Conservation (phyloP, 1,139 yeast species). For the Diutina catenulata region DNA sequence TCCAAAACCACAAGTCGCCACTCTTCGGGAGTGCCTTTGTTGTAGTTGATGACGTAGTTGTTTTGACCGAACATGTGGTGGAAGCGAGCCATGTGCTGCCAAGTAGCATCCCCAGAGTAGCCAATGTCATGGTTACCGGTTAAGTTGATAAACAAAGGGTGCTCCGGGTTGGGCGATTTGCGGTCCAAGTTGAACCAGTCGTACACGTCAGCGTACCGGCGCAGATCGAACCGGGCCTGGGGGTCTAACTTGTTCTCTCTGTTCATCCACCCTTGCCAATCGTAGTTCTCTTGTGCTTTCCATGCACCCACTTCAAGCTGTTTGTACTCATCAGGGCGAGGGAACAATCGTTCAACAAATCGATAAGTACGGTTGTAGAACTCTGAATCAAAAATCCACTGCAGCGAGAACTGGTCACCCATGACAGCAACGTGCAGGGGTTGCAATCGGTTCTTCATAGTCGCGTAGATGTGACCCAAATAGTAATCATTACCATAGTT, state of each 20-base stretch:
- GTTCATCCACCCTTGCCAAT: conserved; percentile 40
- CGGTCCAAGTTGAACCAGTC: conserved; percentile 45
- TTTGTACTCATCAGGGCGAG: conserved; percentile 39
- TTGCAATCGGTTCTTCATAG: conserved; percentile 46
- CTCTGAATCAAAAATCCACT: conserved; percentile 87
- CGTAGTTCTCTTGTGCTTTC: conserved; percentile 34
- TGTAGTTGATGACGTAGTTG: conserved; percentile 67
- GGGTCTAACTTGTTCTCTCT: conserved; percentile 29
- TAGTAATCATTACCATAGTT: conserved; percentile 82
- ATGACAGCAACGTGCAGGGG: conserved; percentile 82
- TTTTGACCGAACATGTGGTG: conserved; percentile 66
- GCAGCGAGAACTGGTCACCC: conserved; percentile 92
- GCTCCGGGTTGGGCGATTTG: conserved; percentile 22
- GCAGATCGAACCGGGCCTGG: conserved; percentile 25
- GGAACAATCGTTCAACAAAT: conserved; percentile 54
- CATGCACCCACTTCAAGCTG: conserved; percentile 35
- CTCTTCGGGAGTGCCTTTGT: conserved; percentile 47
- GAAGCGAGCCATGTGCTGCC: conserved; percentile 81
- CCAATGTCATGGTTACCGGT: conserved; percentile 97
- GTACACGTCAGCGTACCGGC: conserved; percentile 46
- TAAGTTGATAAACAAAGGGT: conserved; percentile 61
- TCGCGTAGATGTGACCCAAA: conserved; percentile 67
- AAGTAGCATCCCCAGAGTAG: conserved; percentile 87
- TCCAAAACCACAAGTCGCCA: conserved; percentile 84
- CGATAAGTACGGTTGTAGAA: conserved; percentile 69